A percentile compares a stretch with the other conserved stretches of the same genome.
These are phyloP conservation scores for Seiridium unicorne DNA, from an alignment of 2,329 filamentous ascomycete genomes.

Conservation along the genomic window DNA sequence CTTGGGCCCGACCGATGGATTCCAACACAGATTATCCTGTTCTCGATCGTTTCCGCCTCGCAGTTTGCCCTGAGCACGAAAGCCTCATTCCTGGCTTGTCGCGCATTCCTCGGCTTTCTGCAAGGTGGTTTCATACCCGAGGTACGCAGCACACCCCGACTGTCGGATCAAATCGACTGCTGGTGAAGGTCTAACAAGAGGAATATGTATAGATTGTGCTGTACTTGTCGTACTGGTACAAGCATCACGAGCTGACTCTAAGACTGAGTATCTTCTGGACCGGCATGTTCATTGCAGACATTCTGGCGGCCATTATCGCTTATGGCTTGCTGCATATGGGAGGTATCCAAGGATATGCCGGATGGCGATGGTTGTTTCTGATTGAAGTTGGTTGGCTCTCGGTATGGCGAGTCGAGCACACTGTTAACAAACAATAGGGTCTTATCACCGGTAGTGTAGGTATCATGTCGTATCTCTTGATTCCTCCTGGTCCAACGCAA, in stretches of 20 bases:
- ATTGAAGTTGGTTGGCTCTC: conserved; percentile 48
- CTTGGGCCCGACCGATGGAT: conserved; percentile 28
- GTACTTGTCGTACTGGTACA: conserved; percentile 31
- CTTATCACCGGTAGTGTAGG: conserved; percentile 36
- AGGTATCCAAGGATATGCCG: conserved; percentile 30
- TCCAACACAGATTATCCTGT: conserved; percentile 24
- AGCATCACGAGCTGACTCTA: conserved; percentile 33
- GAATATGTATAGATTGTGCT: conserved; percentile 22
- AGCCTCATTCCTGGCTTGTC: conserved; percentile 21
- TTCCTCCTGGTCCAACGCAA: conserved; percentile 45
- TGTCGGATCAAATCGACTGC: not conserved
- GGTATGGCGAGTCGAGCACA: conserved; percentile 3
- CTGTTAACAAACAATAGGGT: conserved; percentile 13
- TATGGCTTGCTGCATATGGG: conserved; percentile 35
- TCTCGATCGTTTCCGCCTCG: conserved; percentile 24
- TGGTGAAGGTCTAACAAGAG: not conserved
- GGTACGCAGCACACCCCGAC: not conserved
- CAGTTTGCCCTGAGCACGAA: conserved; percentile 23
- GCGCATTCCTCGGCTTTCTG: conserved; percentile 23
- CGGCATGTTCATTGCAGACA: conserved; percentile 28
- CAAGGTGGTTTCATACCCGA: conserved; percentile 31
- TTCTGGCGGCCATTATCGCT: conserved; percentile 32
- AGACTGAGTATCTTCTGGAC: conserved; percentile 37
- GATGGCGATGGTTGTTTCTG: conserved; percentile 49
- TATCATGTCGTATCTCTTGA: conserved; percentile 46